A percentile compares a stretch with the other conserved stretches of the same genome.
Evolutionary conservation across 768 basidiomycete species (phyloP).

Genomic region (Cubamyces lactineus): DNA sequence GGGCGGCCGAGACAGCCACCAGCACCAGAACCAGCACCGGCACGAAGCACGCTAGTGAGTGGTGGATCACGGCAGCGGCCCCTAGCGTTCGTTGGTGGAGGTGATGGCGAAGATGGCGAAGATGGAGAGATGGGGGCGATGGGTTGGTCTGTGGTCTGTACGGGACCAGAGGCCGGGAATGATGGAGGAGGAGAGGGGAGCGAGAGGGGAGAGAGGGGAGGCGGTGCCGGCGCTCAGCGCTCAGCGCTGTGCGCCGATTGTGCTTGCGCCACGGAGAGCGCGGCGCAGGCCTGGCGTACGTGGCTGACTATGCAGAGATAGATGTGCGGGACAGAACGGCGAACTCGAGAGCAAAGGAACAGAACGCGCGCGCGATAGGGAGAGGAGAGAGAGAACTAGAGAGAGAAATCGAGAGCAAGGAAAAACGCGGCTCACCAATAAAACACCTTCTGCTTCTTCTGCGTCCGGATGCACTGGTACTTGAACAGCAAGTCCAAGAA

Average conservation of each 20-base stretch:
- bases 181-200: background rate
- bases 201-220: background rate
- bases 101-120: background rate
- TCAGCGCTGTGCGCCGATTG: too few relatives aligned
- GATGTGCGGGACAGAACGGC: background rate
- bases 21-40: too few relatives aligned
- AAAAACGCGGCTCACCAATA: conserved; percentile 69
- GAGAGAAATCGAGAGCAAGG: background rate
- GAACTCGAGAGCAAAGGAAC: background rate
- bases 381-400: background rate
- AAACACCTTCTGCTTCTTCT: conserved; percentile 99
- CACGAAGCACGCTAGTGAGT: too few relatives aligned
- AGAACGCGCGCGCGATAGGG: background rate
- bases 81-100: background rate
- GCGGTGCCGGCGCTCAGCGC: background rate
- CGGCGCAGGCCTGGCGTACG: background rate
- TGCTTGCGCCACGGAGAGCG: background rate
- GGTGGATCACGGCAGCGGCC: too few relatives aligned
- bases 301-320: too few relatives aligned
- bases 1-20: background rate
- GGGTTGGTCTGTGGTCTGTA: too few relatives aligned
- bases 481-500: conserved; percentile 95
- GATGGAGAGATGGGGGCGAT: background rate
- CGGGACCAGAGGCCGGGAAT: background rate
- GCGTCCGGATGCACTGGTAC: conserved; percentile 95